Percentiles rank a stretch among this genome's conserved stretches.
Conservation (phyloP, 2,329 filamentous ascomycete genomes). For the Aureobasidium sp. region DNA sequence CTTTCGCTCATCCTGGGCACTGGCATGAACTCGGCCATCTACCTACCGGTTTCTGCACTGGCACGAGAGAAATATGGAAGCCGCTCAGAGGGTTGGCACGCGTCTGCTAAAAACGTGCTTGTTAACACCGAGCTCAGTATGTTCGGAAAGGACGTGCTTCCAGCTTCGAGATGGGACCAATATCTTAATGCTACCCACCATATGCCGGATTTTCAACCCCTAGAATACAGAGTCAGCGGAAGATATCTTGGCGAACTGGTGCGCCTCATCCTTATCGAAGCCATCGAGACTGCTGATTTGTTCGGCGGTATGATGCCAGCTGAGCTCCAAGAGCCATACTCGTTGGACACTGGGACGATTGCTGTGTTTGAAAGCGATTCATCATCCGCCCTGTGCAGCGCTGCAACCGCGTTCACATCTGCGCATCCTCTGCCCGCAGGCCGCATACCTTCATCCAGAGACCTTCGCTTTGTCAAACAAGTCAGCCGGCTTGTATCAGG, state of each 20-base stretch:
- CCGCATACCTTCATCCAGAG: constrained; percentile 36
- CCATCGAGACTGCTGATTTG: constrained; percentile 45
- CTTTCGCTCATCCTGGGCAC: constrained; percentile 58
- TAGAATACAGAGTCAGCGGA: constrained; percentile 56
- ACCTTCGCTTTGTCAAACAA: constrained; percentile 47
- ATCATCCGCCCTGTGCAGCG: constrained; percentile 30
- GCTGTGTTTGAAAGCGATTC: constrained; percentile 47
- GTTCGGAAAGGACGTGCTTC: constrained; percentile 52
- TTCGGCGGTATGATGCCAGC: constrained; percentile 49
- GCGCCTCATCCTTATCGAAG: constrained; percentile 51
- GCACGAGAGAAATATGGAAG: constrained; percentile 47
- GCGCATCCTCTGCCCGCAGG: constrained; percentile 38
- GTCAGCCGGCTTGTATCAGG: constrained; percentile 46
- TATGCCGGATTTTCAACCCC: constrained; percentile 54
- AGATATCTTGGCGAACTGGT: constrained; percentile 57
- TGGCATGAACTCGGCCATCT: constrained; percentile 56
- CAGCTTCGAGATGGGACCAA: constrained; percentile 54
- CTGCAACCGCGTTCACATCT: constrained; percentile 40
- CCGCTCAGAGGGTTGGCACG: constrained; percentile 46
- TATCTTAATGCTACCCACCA: constrained; percentile 48
- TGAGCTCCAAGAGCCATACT: constrained; percentile 44
- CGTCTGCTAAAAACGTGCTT: constrained; percentile 50
- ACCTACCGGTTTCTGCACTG: constrained; percentile 48
- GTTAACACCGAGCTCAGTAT: constrained; percentile 60
- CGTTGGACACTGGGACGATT: constrained; percentile 50